Conservation (phyloP, 768 basidiomycete genomes). For the Cyathus striatus region DNA sequence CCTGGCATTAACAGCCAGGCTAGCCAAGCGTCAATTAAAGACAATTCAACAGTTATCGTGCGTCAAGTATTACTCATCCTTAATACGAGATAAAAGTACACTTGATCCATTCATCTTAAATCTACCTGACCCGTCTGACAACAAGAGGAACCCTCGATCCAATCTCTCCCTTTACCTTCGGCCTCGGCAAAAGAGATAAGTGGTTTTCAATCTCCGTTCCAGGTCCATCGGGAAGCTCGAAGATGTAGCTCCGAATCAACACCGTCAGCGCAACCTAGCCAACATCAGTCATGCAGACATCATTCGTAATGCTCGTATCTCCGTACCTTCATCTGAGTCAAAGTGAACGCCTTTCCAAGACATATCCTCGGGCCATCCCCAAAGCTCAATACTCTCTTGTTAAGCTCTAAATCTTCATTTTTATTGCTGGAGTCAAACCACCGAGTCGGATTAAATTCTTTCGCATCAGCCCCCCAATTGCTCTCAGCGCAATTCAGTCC, state of each 20-base stretch:
- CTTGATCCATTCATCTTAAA: too few species aligned
- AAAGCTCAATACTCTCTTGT: constrained; percentile 37
- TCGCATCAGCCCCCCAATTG: constrained; percentile 42
- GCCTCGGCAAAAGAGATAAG: constrained; percentile 24
- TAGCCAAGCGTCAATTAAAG: too few species aligned
- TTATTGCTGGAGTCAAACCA: constrained; percentile 25
- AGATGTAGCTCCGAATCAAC: constrained; percentile 34
- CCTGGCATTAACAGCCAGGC: too few species aligned
- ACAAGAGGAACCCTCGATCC: constrained; percentile 23
- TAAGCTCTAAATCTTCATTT: constrained; percentile 28
- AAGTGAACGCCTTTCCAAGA: constrained; percentile 36
- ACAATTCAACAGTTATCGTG: too few species aligned
- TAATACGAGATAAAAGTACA: too few species aligned
- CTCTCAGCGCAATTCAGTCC: constrained; percentile 32
- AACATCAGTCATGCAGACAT: not conserved
- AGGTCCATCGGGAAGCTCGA: constrained; percentile 30
- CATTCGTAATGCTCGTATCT: not conserved
- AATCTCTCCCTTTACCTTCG: constrained; percentile 24
- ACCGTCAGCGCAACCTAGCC: constrained; percentile 34
- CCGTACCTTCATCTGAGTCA: constrained; percentile 35
- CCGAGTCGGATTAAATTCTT: constrained; percentile 35
- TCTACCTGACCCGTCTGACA: constrained; percentile 14
- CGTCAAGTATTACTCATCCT: too few species aligned
- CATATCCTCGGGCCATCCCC: constrained; percentile 40
- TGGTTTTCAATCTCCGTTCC: constrained; percentile 25